Evolutionary conservation across 179 eudicot genomes (phyloP).

Genomic region (Actinidia chinensis): DNA sequence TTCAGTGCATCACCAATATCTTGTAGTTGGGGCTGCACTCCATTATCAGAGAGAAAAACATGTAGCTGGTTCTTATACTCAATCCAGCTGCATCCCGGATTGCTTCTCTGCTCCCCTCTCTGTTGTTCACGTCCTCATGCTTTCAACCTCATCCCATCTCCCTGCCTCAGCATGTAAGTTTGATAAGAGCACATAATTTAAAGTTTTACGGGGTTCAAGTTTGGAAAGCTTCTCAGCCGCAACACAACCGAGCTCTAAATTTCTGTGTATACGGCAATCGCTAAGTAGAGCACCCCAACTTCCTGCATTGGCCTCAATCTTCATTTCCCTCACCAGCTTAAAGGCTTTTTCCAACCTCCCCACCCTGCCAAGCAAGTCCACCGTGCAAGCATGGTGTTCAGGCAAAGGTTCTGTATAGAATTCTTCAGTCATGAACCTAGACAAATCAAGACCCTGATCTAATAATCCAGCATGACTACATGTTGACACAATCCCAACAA

Average conservation of each 20-base stretch:
- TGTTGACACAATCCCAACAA: conserved; percentile 30
- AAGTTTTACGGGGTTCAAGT: conserved; percentile 21
- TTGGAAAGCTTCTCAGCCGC: conserved; percentile 24
- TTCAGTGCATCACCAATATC: conserved; percentile 13
- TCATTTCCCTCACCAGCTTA: conserved; percentile 19
- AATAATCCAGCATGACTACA: conserved; percentile 30
- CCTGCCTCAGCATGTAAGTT: conserved; percentile 26
- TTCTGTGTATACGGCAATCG: conserved; percentile 20
- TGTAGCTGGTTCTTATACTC: conserved; percentile 16
- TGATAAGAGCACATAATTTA: conserved; percentile 25
- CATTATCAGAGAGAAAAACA: conserved; percentile 13
- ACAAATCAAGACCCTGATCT: conserved; percentile 17
- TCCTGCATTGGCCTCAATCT: conserved; percentile 27
- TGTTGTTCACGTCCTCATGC: conserved; percentile 12
- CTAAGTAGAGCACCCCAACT: conserved; percentile 32
- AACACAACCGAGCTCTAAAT: conserved; percentile 21
- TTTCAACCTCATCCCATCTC: conserved; percentile 27
- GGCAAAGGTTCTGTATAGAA: conserved; percentile 17
- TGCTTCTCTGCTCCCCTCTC: conserved; percentile 18
- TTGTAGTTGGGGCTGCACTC: not conserved
- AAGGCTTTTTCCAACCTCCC: conserved; percentile 30
- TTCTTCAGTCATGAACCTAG: conserved; percentile 21
- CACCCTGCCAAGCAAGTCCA: conserved; percentile 25
- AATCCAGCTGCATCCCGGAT: conserved; percentile 33
- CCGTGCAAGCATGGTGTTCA: conserved; percentile 28